Base-by-base conservation (phyloP, 768 basidiomycete genomes). In the Lentinus tigrinus region DNA sequence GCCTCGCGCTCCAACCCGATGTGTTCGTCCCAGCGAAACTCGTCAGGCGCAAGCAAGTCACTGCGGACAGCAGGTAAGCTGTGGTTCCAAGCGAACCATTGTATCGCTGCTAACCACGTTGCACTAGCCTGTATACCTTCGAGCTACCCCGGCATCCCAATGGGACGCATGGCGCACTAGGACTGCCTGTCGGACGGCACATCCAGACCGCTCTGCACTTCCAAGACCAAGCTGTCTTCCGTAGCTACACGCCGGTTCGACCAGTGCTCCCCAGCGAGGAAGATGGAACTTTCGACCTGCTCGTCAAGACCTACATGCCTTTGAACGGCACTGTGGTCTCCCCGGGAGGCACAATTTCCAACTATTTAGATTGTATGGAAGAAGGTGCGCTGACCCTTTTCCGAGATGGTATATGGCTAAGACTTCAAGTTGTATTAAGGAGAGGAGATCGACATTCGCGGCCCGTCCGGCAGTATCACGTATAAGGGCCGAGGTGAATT, bases 221-320 rank as follows among this genome's bases (percentile, higher is more conserved):
- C 52, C 50, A 57, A 43, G 64, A 67, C 42, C 60, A 65, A 49
- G 62, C 62, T 0, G 64, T 65, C 16, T 42, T 65, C 34, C 62
- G 66, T 0, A 39, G 58, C 23, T 67, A 67, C 49, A 65, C 64
- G 0, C 66, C 66, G 21, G 54, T 63, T 11, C 47, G 57, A 1
- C 66, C 66, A 6, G 58, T 67, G 14, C 59, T 67, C 4, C 56
- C 66, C 1, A 10, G 24, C 1, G 66, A 67, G 40, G 66, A 67
- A 28, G 60, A 67, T 24, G 66, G 64, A 8, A 67, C 66, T 34
- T 63, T 67, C 48, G 60, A 65, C 23, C 55, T 67, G 46, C 56
- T 65, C 11, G 64, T 67, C 14, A 65, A 67, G 62, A 67, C 66
- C 27, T 67, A 65, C 52, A 37, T 65, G n/a, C 66, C 64, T 3